These are phyloP conservation scores for Phytophthora foliorum DNA, from an alignment of 352 stramenopile genomes.

Conservation along the genomic window DNA sequence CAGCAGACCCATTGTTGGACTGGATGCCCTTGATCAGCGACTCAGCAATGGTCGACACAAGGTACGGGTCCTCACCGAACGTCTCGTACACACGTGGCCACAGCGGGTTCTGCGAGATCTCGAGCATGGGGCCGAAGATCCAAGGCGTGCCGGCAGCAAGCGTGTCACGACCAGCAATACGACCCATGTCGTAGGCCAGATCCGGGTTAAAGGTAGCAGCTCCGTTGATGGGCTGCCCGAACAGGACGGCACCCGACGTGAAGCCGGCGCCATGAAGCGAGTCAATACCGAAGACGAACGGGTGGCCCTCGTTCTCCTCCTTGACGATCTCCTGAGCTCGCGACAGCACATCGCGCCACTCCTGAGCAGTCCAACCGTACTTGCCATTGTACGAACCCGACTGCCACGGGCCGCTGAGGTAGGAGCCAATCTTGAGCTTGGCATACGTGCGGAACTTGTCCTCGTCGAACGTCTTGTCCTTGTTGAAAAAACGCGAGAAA, in stretches of 20 bases:
- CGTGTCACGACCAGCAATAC: slow-evolving; percentile 83
- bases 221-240: slow-evolving; percentile 90
- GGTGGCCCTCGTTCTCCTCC: slow-evolving; percentile 66
- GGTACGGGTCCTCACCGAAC: slow-evolving; percentile 91
- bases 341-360: slow-evolving; percentile 77
- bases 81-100: slow-evolving; percentile 93
- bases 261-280: slow-evolving; percentile 92
- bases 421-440: slow-evolving; percentile 86
- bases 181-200: slow-evolving; percentile 72
- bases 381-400: slow-evolving; percentile 35
- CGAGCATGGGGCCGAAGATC: slow-evolving; percentile 90
- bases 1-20: slow-evolving; percentile 61
- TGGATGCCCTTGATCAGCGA: slow-evolving; percentile 86
- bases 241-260: slow-evolving; percentile 78
- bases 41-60: slow-evolving; percentile 77
- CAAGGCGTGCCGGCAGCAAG: slow-evolving; percentile 87
- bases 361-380: slow-evolving; percentile 58
- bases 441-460: slow-evolving; percentile 72
- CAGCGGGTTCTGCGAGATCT: slow-evolving; percentile 86
- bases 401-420: slow-evolving; percentile 79
- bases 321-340: slow-evolving; percentile 81
- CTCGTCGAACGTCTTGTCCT: slow-evolving; percentile 66
- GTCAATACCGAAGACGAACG: slow-evolving; percentile 91
- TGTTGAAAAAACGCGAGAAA: slow-evolving; percentile 72
- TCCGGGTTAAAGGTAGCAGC: slow-evolving; percentile 90